Evolutionary conservation across 2,329 filamentous ascomycete genomes (phyloP), one percentile per base, ranked within the genome.

Genomic region (Aphanoascus verrucosus): DNA sequence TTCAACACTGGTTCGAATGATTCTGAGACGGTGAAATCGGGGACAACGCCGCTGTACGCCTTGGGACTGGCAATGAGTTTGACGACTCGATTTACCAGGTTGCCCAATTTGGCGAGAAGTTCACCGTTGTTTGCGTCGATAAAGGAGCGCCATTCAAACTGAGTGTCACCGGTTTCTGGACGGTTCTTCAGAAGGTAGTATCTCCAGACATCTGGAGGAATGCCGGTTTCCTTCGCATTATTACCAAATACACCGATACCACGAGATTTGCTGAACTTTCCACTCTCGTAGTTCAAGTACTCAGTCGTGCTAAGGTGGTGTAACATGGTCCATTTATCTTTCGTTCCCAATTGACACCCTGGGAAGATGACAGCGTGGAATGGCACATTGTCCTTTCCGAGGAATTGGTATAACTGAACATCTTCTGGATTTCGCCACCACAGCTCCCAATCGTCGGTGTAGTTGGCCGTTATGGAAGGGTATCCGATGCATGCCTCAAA

Each of bases 301-400:
- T 93, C 88, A 1, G 87, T 90, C 1, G 86, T 88, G 8, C 85
- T 89, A 48, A 94, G 77, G 62, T 86, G 85, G 69, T 89, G 80
- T 20, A 91, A 78, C 78, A 84, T 85, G 48, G 86, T 93, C 88
- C 88, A 94, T 57, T 82, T 82, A 62, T 90, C 82, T 38, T 77
- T 76, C 0, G 87, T 89, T 52, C 88, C 88, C n/a, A 94, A 75
- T 65, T 91, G 84, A 34, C 82, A 86, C 37, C 79, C 85, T 1
- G 88, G 88, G 74, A 91, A 94, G 63, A 90, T 86, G 62, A 91
- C 85, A 41, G 84, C 85, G 71, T 91, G 86, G 74, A 88, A 88
- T 7, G 79, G 79, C 11, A 84, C 83, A 60, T 87, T 87, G 67
- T 87, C 84, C 65, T 93, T 93, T 71, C 88, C 88, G 80, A 91